Percentiles rank a stretch among this genome's conserved stretches.
phyloP scores from a whole-genome alignment of 345 rosid genomes.

The Gossypium raimondii region DNA sequence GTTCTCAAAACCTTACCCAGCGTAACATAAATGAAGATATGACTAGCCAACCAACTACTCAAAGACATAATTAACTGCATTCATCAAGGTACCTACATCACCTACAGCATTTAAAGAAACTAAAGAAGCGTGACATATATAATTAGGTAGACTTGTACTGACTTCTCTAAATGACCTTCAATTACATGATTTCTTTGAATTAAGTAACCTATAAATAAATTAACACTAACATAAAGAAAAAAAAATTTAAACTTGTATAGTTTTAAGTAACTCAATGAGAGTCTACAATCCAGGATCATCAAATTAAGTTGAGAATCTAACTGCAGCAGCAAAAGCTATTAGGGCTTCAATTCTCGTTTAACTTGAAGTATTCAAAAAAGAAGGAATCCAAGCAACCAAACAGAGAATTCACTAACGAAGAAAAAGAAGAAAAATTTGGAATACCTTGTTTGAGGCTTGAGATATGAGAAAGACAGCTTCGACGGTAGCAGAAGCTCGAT shows the following conservation, averaged over 20 bases:
- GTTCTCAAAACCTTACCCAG: background rate
- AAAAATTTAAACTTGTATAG: too few species aligned
- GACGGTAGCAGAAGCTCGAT: background rate
- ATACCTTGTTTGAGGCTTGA: background rate
- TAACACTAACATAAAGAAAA: background rate
- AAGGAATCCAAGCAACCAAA: background rate
- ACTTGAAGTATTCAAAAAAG: background rate
- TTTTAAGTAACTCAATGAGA: background rate
- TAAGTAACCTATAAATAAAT: background rate
- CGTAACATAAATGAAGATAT: background rate
- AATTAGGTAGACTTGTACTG: background rate
- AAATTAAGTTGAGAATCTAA: slow-evolving; percentile 9
- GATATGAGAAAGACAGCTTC: background rate
- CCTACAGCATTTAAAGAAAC: slow-evolving; percentile 1
- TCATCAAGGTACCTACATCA: slow-evolving; percentile 7
- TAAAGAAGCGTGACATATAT: background rate
- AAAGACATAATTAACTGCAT: slow-evolving; percentile 6
- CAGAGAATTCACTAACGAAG: background rate
- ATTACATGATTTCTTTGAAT: background rate
- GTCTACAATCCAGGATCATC: background rate
- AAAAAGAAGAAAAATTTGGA: background rate
- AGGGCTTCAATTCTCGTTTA: background rate
- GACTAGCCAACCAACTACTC: slow-evolving; percentile 3
- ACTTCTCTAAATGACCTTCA: background rate
- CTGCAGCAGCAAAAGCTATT: background rate